phyloP scores from a whole-genome alignment of 345 rosid genomes.

The Litchi chinensis region DNA sequence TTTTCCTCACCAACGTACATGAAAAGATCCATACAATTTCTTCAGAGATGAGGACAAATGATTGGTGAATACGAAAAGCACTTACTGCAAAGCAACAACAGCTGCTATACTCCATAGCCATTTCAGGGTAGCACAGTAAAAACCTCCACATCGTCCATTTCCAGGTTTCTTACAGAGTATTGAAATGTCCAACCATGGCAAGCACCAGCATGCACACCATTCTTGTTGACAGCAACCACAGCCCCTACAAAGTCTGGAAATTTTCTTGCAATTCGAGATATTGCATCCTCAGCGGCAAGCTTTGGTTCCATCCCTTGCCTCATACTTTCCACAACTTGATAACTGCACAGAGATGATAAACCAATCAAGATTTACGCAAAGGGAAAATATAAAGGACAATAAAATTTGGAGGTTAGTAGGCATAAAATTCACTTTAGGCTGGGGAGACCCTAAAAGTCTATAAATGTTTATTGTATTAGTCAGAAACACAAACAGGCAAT shows the following conservation, averaged over 20 bases:
- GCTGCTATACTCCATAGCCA: background rate
- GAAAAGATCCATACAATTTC: no score
- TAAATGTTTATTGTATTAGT: no score
- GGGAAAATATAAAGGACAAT: background rate
- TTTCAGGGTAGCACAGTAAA: slow-evolving; percentile 68
- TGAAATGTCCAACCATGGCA: slow-evolving; percentile 95
- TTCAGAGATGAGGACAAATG: no score
- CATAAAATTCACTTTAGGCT: no score
- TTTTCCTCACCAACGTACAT: no score
- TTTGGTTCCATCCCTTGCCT: slow-evolving; percentile 86
- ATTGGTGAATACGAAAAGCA: background rate
- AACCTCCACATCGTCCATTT: slow-evolving; percentile 70
- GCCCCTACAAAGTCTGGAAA: slow-evolving; percentile 90
- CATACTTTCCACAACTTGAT: slow-evolving; percentile 96
- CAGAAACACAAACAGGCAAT: no score
- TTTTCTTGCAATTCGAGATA: slow-evolving; percentile 66
- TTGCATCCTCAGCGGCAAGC: slow-evolving; percentile 80
- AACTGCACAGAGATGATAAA: slow-evolving; percentile 45
- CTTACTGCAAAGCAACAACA: background rate
- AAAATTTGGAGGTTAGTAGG: background rate
- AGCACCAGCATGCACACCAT: slow-evolving; percentile 78
- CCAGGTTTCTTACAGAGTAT: slow-evolving; percentile 67
- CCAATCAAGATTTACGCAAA: background rate
- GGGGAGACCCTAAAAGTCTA: no score
- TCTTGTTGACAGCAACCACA: slow-evolving; percentile 73